Evolutionary conservation across 805 yeast genomes (phyloP), one percentile per base, ranked within the genome.

Genomic region (Saturnispora diversa): DNA sequence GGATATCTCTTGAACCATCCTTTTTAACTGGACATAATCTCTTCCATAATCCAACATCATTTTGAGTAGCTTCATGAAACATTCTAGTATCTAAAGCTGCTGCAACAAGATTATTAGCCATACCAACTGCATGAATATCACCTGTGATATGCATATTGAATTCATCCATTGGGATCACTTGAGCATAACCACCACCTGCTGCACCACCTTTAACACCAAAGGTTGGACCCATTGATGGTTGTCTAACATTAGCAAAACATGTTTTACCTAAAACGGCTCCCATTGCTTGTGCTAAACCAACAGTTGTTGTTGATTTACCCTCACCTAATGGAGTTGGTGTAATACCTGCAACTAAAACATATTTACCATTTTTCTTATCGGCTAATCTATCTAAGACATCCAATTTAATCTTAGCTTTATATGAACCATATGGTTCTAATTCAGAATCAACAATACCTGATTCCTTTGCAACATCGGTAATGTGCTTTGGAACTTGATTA

Each of bases 121-220:
- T 87, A 37, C 87, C 78, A 45, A 90, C 87, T 34, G 97, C 97
- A 64, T 90, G 97, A 50, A 90, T 90, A 61, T 90, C 98, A 59
- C 97, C 97, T 37, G 97, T 90, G 50, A 90, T 71, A 61, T 90
- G 97, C 84, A 92, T 77, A 68, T 92, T 90, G 71, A 90, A 90
- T 65, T 90, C 97, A 63, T 90, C 98, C 97, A 90, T 90, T 39
- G 97, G 97, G 53, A 90, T 88, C 34, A 90, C 97, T 66, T 90
- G 97, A 2, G 97, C 75, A 63, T 87, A 90, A 35, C 97, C 97
- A 59, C 97, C 98, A 53, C 98, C 98, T 15, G 97, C 97, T 43
- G 98, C 98, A 63, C 97, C 97, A 56, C 98, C 98, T 67, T 90
- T 90, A 54, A 90, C 87, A 62, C 98, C 98, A 55, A 90, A 90